Evolutionary conservation across 2,329 filamentous ascomycete genomes (phyloP), one percentile per base, ranked within the genome.

Genomic region (Tolypocladium inflatum): DNA sequence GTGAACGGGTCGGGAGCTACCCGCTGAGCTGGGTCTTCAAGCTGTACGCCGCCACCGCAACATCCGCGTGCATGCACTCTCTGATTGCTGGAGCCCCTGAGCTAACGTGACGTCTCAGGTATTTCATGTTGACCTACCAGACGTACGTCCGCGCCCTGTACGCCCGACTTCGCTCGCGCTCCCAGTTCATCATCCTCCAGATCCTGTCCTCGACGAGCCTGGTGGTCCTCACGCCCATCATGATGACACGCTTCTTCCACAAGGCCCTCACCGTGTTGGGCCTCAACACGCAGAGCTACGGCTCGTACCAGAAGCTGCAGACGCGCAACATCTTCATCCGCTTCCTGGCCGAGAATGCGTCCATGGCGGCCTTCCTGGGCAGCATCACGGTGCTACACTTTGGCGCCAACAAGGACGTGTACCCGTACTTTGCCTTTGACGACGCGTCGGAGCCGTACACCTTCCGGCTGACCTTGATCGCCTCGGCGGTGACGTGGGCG

Each of bases 21-120:
- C 85, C 85, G n/a, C 70, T 88, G 58, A 85, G 83, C 63, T 88
- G 84, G 82, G 81, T 87, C 48, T 88, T 88, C 65, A 88, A 88
- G 68, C 76, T 88, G 80, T 86, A 67, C 72, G 81, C 72, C 26
- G 13, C 54, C 21, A 53, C 17, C 21, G 21, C 45, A 33, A 4
- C 45, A 6, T 19, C 23, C 23, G 26, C n/a, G 42, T 39, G 21
- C 21, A 42, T 19, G 26, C 9, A 8, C 17, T 4, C 13, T 48
- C 6, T 19, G 43, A 10, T 26, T 17, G 21, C 6, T 23, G 17
- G 15, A 26, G 17, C 23, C 23, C 23, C 10, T 50, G 23, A 30
- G 52, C 58, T 61, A 43, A 61, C 55, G 30, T 45, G 19, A 39
- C 48, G 41, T 42, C 42, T 15, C 62, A 83, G 80, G 54, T 87